Base-by-base conservation (phyloP, 139 green algal species). In the Chlorella sp. region DNA sequence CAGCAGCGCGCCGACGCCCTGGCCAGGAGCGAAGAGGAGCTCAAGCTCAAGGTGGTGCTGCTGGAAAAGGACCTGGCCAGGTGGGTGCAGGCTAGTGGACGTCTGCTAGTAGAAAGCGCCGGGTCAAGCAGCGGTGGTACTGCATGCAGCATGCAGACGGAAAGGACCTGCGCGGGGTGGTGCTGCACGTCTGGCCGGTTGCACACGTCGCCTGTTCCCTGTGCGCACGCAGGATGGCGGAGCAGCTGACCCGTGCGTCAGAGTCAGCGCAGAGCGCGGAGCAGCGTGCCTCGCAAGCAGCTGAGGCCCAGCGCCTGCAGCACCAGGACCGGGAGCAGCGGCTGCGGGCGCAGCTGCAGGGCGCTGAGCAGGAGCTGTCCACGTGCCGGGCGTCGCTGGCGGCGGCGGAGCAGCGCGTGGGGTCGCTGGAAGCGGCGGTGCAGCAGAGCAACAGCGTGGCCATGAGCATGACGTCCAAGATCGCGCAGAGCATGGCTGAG, bases 401-500 rank as follows among this genome's bases (percentile, higher is more conserved):
- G 74, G 61, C 49, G 35, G 62, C 69, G 10, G 60, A 75, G 68
- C 67, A 71, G 68, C 62, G 75, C 3, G 64, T 36, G 6, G 77
- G 77, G 1, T 60, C 62, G 2, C 69, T 75, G 1, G 85, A 87
- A 32, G 74, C 84, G 4, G 80, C 84, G 22, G 74, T 86, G 72
- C 68, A 83, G 65, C 80, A 86, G 64, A 82, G 70, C 78, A 86
- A 72, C 71, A 65, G 59, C 3, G 76, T 75, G n/a, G 76, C 84
- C 1, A 69, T 85, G 3, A 74, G 67, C 64, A 84, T 89, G 80
- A 89, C 80, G 32, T 68, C 81, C 6, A 67, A 82, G 62, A 76
- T 89, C 32, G 80, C 84, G 26, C 71, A 81, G 64, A 72, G 74
- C 34, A 78, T 89, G 76, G 50, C 72, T 5, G 82, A 72, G 31